A percentile compares a stretch with the other conserved stretches of the same genome.
These are phyloP conservation scores for Aspergillus olivimuriae DNA, from an alignment of 495 filamentous ascomycete species.

Conservation along the genomic window DNA sequence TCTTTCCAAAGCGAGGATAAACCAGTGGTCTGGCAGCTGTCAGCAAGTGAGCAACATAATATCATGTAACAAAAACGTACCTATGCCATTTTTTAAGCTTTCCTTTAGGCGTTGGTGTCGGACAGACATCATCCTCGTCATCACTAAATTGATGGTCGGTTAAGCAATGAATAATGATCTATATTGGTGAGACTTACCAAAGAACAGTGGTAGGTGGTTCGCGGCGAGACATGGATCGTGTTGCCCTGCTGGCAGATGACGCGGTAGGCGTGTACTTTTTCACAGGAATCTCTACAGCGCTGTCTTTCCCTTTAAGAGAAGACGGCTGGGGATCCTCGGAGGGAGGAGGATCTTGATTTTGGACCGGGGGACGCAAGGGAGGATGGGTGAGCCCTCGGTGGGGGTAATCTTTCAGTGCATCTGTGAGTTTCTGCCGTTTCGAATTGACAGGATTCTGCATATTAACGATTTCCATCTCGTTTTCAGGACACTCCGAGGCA, in stretches of 20 bases:
- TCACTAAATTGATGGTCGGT: conserved; percentile 9
- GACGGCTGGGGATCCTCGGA: conserved; percentile 1
- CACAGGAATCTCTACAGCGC: conserved; percentile 24
- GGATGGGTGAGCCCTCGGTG: conserved; percentile 6
- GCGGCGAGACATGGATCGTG: conserved; percentile 28
- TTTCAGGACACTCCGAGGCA: background rate
- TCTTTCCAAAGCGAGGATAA: conserved; percentile 62
- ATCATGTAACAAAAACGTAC: background rate
- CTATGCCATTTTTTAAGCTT: conserved; percentile 22
- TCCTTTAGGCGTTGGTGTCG: conserved; percentile 13
- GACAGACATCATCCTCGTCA: conserved; percentile 7
- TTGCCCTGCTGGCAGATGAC: conserved; percentile 14
- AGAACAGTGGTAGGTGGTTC: conserved; percentile 10
- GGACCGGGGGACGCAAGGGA: background rate
- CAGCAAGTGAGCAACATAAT: background rate
- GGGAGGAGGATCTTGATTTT: conserved; percentile 1
- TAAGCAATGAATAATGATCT: background rate
- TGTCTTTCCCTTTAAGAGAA: background rate
- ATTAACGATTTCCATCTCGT: background rate
- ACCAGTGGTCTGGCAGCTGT: conserved; percentile 49
- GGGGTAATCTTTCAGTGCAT: conserved; percentile 22
- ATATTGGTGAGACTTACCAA: too few relatives aligned
- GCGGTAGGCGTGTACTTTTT: conserved; percentile 13
- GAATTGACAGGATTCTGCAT: conserved; percentile 2
- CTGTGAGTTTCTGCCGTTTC: conserved; percentile 28